phyloP scores from a whole-genome alignment of 2,329 filamentous ascomycete genomes.

The Stemphylium vesicarium region DNA sequence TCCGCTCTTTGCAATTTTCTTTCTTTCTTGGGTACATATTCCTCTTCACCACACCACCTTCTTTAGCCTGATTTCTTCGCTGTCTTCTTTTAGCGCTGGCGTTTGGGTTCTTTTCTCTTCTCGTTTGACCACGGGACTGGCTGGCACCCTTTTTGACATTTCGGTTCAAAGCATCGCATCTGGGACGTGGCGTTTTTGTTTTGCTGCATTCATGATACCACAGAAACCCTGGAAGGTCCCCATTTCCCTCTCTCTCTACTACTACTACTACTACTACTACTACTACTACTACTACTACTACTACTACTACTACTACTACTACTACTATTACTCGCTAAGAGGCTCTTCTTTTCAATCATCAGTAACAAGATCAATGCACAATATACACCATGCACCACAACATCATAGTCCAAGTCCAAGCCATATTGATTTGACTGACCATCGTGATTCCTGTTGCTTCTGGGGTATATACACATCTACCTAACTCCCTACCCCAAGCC shows the following conservation, averaged over 20 bases:
- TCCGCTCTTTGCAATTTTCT: not conserved
- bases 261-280: too few relatives aligned
- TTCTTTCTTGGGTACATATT: not conserved
- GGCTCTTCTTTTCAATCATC: too few relatives aligned
- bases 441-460: too few relatives aligned
- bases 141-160: not conserved
- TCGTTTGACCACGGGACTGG: not conserved
- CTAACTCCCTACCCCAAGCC: not conserved
- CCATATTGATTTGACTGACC: too few relatives aligned
- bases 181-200: not conserved
- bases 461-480: too few relatives aligned
- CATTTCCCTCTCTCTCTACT: not conserved
- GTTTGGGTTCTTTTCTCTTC: slow-evolving; percentile 6
- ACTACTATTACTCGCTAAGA: too few relatives aligned
- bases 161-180: not conserved
- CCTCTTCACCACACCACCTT: not conserved
- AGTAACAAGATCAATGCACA: too few relatives aligned
- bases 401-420: not conserved
- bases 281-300: too few relatives aligned
- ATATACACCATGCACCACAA: not conserved
- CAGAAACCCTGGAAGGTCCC: slow-evolving; percentile 10
- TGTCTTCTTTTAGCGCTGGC: slow-evolving; percentile 10
- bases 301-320: too few relatives aligned
- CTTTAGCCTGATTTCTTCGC: not conserved
- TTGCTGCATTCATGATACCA: slow-evolving; percentile 14